Conservation (phyloP, 2,329 filamentous ascomycete genomes). For the Hypoxylon sp. region DNA sequence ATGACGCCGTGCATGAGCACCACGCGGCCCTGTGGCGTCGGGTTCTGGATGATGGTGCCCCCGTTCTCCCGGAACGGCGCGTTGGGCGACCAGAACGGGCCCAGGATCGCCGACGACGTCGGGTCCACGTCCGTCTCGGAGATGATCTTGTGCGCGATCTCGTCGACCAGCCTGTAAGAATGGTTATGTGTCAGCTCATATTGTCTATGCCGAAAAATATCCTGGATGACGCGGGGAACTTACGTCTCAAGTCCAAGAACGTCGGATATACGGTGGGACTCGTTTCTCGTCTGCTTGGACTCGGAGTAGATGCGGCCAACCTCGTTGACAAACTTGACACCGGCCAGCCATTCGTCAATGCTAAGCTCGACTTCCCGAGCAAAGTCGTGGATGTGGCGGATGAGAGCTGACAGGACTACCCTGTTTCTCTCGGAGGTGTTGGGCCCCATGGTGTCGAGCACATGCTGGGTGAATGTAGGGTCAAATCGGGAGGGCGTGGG, state of each 20-base stretch:
- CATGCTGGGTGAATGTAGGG: slow-evolving; percentile 77
- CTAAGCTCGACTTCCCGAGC: slow-evolving; percentile 79
- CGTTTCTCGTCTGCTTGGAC: slow-evolving; percentile 73
- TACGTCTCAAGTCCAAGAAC: slow-evolving; percentile 77
- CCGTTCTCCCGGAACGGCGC: slow-evolving; percentile 76
- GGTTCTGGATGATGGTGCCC: slow-evolving; percentile 70
- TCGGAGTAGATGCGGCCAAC: slow-evolving; percentile 67
- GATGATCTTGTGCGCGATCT: slow-evolving; percentile 70
- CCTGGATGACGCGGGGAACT: slow-evolving; percentile 39
- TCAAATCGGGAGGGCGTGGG: slow-evolving; percentile 64
- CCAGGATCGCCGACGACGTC: slow-evolving; percentile 79
- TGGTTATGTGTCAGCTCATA: slow-evolving; percentile 10
- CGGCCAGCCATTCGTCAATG: slow-evolving; percentile 78
- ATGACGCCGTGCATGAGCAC: slow-evolving; percentile 75
- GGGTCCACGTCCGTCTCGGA: slow-evolving; percentile 68
- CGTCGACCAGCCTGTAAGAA: slow-evolving; percentile 66
- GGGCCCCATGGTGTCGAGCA: slow-evolving; percentile 76
- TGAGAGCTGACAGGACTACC: slow-evolving; percentile 68
- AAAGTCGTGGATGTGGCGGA: slow-evolving; percentile 80
- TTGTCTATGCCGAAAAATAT: background rate
- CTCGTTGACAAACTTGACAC: slow-evolving; percentile 77
- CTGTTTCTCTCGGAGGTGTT: slow-evolving; percentile 71
- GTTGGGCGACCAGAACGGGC: slow-evolving; percentile 80
- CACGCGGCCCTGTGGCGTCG: slow-evolving; percentile 64
- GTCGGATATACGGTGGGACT: slow-evolving; percentile 76